Base-by-base conservation (phyloP, 768 basidiomycete species). In the Amylocystis lapponica region DNA sequence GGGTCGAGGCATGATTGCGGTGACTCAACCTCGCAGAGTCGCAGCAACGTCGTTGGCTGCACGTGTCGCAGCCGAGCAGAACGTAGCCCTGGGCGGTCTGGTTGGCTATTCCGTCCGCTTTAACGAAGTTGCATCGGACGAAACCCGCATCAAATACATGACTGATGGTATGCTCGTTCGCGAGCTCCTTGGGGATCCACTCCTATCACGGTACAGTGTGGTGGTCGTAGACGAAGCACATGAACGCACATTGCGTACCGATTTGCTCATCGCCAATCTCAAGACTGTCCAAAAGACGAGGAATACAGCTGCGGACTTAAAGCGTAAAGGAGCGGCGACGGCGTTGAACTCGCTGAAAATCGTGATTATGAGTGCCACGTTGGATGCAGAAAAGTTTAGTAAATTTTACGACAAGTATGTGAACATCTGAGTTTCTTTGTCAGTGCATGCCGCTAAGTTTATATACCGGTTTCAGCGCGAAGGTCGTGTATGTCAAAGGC, bases 161-260 rank as follows among this genome's bases (percentile, higher is more conserved):
- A 98, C 94, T 43, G 96, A 99, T 55, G 96, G 96, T 49, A 97
- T 98, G 88, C 82, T 98, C 51, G 84, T 94, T 32, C 79, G 93
- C 32, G 96, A 99, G 71, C 76, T 94, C 38, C 73, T 94, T 48
- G 78, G 76, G 32, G 91, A 94, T 58, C 71, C 79, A 13, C 60
- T 84, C 25, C 70, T 98, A 35, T 80, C 79, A 41, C 74, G 73
- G 45, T 99, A 98, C 65, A 86, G 86, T 57, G 79, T 93, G 23
- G 72, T 99, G 40, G 73, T 98, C 44, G 82, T 99, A 32, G 96
- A 99, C 54, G 96, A 99, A 62, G 96, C 96, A 0, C 96, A 99
- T 64, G 96, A 99, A 60, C 78, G 96, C 44, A 95, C 92, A 0
- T 67, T 99, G 22, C 78, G 94, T 30, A 99, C 96, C 5, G 96